A percentile compares a stretch with the other conserved stretches of the same genome.
phyloP scores from a whole-genome alignment of 2,329 filamentous ascomycete species.

The Colletotrichum lentis region DNA sequence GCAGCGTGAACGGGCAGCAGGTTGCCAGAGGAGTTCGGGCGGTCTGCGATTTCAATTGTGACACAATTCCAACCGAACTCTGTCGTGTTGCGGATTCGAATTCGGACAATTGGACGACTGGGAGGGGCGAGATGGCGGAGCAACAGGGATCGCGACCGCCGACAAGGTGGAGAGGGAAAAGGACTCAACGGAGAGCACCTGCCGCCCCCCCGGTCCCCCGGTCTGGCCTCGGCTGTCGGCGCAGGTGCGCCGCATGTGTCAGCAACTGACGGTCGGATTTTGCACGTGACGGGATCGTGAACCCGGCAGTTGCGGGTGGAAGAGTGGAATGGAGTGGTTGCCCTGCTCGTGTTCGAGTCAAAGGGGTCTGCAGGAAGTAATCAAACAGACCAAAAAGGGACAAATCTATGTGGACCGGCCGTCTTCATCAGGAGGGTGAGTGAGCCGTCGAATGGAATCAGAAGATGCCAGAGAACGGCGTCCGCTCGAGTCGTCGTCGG shows the following conservation, averaged over 20 bases:
- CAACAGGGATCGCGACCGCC: conserved; percentile 19
- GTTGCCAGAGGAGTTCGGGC: conserved; percentile 11
- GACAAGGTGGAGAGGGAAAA: conserved; percentile 8
- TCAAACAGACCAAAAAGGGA: conserved; percentile 14
- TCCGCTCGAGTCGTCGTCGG: background rate
- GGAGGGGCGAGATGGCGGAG: background rate
- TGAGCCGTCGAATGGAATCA: conserved; percentile 8
- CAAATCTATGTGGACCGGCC: conserved; percentile 11
- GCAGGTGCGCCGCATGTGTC: conserved; percentile 22
- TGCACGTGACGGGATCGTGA: conserved; percentile 23
- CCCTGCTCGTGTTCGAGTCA: conserved; percentile 24
- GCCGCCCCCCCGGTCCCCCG: too few relatives aligned
- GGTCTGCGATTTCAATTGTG: conserved; percentile 9
- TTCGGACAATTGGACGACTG: conserved; percentile 1
- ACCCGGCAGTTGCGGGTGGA: background rate
- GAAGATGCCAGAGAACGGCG: background rate
- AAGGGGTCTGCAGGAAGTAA: conserved; percentile 19
- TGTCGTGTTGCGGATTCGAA: conserved; percentile 1
- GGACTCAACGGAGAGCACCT: background rate
- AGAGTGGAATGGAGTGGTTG: conserved; percentile 16
- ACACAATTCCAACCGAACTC: conserved; percentile 28
- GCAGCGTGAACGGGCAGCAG: background rate
- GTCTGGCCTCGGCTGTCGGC: conserved; percentile 32
- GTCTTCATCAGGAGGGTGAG: conserved; percentile 16
- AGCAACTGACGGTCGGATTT: background rate